Evolutionary conservation across 1,284 basidiomycete species (phyloP).

Genomic region (Heterobasidion occidentale): DNA sequence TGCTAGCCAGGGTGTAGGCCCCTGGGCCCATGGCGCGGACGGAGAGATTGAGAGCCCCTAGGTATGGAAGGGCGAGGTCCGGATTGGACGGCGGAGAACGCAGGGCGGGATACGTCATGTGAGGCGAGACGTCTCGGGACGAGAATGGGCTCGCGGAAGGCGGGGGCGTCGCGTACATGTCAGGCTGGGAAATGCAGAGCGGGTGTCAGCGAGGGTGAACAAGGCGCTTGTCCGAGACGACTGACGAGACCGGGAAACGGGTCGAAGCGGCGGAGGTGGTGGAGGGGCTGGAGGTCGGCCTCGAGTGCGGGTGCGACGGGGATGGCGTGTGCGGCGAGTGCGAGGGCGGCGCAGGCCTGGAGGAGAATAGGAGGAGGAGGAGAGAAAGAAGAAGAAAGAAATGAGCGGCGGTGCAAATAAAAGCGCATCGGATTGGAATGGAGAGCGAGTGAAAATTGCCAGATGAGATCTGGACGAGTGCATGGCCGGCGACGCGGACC

Average conservation of each 20-base stretch:
- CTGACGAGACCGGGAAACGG: not conserved
- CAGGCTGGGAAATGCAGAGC: not conserved
- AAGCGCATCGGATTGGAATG: not conserved
- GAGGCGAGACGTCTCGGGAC: not conserved
- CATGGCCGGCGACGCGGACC: too few species aligned
- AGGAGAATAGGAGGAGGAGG: conserved; percentile 6
- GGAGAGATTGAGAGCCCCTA: conserved; percentile 13
- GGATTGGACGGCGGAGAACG: not conserved
- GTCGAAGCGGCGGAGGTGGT: conserved; percentile 42
- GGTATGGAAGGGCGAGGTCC: conserved; percentile 5
- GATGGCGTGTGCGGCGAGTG: conserved; percentile 37
- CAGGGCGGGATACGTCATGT: not conserved
- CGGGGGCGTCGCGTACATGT: not conserved
- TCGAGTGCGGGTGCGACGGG: conserved; percentile 48
- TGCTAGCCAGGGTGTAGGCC: conserved; percentile 52
- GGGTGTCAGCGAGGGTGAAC: not conserved
- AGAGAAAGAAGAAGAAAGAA: conserved; percentile 2
- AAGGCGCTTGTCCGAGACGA: not conserved
- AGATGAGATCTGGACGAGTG: too few species aligned
- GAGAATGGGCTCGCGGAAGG: not conserved
- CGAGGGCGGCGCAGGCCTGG: conserved; percentile 48
- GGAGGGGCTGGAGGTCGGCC: conserved; percentile 48
- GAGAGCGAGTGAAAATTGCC: too few species aligned
- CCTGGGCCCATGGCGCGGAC: too few species aligned
- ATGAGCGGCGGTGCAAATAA: conserved; percentile 1